A percentile compares a stretch with the other conserved stretches of the same genome.
These are phyloP conservation scores for Rhazya stricta DNA, from an alignment of 257 asterid species.

Conservation along the genomic window DNA sequence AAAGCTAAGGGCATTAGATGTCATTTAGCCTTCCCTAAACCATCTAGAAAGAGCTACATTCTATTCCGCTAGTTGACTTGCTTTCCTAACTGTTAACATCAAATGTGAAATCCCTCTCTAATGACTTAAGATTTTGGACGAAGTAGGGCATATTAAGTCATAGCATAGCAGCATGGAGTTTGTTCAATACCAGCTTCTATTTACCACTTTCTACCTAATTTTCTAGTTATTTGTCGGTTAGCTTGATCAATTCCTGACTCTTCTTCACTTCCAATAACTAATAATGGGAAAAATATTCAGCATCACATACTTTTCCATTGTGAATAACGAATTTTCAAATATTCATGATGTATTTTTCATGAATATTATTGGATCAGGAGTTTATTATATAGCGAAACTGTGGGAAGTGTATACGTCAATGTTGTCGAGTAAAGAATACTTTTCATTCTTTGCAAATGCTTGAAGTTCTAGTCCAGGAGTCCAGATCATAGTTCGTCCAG, in stretches of 20 bases:
- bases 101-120: not conserved
- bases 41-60: not conserved
- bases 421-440: not conserved
- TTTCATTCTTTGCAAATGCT: not conserved
- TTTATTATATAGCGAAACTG: not conserved
- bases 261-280: not conserved
- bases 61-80: not conserved
- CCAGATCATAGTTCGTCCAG: too few species aligned
- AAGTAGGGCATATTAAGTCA: not conserved
- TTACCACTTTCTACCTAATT: not conserved
- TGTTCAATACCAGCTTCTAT: not conserved
- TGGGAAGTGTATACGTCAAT: not conserved
- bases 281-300: not conserved
- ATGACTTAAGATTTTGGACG: not conserved
- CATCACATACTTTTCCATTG: not conserved
- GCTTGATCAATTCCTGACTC: not conserved
- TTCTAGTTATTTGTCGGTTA: not conserved
- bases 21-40: not conserved
- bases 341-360: not conserved
- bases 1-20: not conserved
- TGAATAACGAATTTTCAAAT: not conserved
- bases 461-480: not conserved
- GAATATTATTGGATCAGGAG: not conserved
- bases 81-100: not conserved
- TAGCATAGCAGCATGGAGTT: not conserved